Conservation (phyloP, 2,329 filamentous ascomycete genomes). For the Aaosphaeria pasadenensis region DNA sequence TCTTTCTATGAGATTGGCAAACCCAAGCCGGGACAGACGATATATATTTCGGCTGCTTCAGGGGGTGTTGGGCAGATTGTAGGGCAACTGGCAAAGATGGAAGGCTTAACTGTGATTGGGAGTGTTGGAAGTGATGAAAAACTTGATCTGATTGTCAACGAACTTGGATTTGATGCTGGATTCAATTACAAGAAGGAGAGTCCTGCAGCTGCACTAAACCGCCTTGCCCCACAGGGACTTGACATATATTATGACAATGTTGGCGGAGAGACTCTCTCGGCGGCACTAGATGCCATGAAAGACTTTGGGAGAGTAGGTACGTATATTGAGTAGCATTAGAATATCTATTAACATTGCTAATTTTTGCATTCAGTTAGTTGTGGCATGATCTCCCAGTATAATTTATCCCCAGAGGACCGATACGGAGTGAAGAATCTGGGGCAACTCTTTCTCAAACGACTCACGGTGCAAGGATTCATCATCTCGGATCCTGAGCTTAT, state of each 20-base stretch:
- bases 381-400: slow-evolving; percentile 71
- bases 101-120: slow-evolving; percentile 72
- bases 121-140: slow-evolving; percentile 75
- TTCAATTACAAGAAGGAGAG: slow-evolving; percentile 84
- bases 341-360: background rate
- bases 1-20: slow-evolving; percentile 68
- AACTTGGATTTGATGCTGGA: slow-evolving; percentile 66
- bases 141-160: slow-evolving; percentile 64
- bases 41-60: slow-evolving; percentile 72
- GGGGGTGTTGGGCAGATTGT: slow-evolving; percentile 78
- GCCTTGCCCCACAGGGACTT: slow-evolving; percentile 70
- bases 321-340: slow-evolving; percentile 21
- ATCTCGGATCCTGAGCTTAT: slow-evolving; percentile 60
- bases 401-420: slow-evolving; percentile 51
- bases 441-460: slow-evolving; percentile 59
- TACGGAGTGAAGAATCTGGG: slow-evolving; percentile 64
- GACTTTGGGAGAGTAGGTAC: slow-evolving; percentile 59
- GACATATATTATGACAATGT: slow-evolving; percentile 80
- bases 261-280: slow-evolving; percentile 67
- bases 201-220: slow-evolving; percentile 59
- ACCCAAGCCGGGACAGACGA: slow-evolving; percentile 71
- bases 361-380: slow-evolving; percentile 31
- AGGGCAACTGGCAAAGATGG: slow-evolving; percentile 73
- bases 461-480: slow-evolving; percentile 71
- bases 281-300: slow-evolving; percentile 61